These are phyloP conservation scores for Kuraishia capsulata DNA, from an alignment of 805 yeast genomes.

Conservation along the genomic window DNA sequence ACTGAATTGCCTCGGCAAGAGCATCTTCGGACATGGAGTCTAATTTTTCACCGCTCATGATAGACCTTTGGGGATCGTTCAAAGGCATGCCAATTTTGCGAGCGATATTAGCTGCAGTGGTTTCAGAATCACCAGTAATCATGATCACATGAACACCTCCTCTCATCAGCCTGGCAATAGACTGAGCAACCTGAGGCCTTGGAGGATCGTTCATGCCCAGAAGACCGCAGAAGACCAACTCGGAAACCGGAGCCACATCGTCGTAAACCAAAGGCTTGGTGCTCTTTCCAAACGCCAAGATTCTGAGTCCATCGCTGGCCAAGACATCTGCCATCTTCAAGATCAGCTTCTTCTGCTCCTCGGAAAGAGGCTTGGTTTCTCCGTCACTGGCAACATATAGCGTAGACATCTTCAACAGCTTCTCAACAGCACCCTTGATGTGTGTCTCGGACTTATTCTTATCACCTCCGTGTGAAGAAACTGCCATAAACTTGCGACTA, in stretches of 20 bases:
- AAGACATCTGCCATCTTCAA: slow-evolving; percentile 48
- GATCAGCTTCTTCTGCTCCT: slow-evolving; percentile 37
- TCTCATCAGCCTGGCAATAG: slow-evolving; percentile 66
- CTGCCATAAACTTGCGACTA: slow-evolving; percentile 84
- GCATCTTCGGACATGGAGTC: slow-evolving; percentile 67
- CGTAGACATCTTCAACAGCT: slow-evolving; percentile 52
- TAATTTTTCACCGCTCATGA: slow-evolving; percentile 77
- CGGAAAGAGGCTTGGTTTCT: slow-evolving; percentile 47
- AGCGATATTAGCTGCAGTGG: slow-evolving; percentile 81
- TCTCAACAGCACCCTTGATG: slow-evolving; percentile 90
- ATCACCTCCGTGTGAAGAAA: slow-evolving; percentile 52
- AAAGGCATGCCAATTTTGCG: slow-evolving; percentile 84
- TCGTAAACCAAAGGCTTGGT: slow-evolving; percentile 23
- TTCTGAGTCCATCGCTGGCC: slow-evolving; percentile 82
- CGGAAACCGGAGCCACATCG: slow-evolving; percentile 35
- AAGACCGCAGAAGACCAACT: slow-evolving; percentile 72
- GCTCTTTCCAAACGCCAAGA: slow-evolving; percentile 67
- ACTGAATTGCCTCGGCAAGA: slow-evolving; percentile 65
- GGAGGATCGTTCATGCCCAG: slow-evolving; percentile 99
- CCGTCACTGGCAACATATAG: slow-evolving; percentile 52
- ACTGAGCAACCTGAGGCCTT: slow-evolving; percentile 70
- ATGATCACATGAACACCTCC: slow-evolving; percentile 97
- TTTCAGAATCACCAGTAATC: slow-evolving; percentile 94
- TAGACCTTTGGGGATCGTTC: slow-evolving; percentile 50
- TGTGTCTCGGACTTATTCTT: slow-evolving; percentile 46